Conservation (phyloP, 2,329 filamentous ascomycete species). For the Curvularia sp. region DNA sequence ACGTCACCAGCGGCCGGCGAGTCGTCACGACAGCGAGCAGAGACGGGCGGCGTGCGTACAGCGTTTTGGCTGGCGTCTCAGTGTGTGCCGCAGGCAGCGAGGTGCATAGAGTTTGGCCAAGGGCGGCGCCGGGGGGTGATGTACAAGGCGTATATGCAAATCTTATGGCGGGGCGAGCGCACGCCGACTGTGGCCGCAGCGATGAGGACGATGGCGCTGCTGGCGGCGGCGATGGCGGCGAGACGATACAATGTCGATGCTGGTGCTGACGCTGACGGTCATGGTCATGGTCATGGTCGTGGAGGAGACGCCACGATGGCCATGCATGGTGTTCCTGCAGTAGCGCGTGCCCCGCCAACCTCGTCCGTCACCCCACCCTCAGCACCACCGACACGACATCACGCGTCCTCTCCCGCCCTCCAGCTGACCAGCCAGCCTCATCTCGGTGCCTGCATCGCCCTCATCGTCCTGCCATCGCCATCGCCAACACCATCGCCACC, state of each 20-base stretch:
- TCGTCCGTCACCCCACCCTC: slow-evolving; percentile 15
- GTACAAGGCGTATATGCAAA: slow-evolving; percentile 4
- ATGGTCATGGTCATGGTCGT: neutral
- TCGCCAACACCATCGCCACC: neutral
- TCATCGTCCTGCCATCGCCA: neutral
- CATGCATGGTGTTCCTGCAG: slow-evolving; percentile 9
- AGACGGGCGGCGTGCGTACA: neutral
- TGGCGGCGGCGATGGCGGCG: neutral
- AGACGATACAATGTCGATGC: too few relatives aligned
- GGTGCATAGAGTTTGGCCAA: slow-evolving; percentile 10
- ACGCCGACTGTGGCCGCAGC: neutral
- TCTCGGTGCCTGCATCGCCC: neutral
- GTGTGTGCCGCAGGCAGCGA: slow-evolving; percentile 15
- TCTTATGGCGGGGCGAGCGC: slow-evolving; percentile 3
- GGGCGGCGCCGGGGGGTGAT: neutral
- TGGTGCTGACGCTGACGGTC: neutral
- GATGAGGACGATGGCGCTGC: neutral
- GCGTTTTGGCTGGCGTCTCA: slow-evolving; percentile 17
- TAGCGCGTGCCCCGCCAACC: slow-evolving; percentile 4
- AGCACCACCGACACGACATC: neutral
- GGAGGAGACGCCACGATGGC: too few relatives aligned
- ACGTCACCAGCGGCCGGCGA: neutral
- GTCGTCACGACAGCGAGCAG: slow-evolving; percentile 4
- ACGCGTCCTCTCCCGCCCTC: neutral
- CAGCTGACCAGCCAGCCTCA: neutral